phyloP scores from a whole-genome alignment of 2,329 filamentous ascomycete genomes.

The Trichothecium roseum region DNA sequence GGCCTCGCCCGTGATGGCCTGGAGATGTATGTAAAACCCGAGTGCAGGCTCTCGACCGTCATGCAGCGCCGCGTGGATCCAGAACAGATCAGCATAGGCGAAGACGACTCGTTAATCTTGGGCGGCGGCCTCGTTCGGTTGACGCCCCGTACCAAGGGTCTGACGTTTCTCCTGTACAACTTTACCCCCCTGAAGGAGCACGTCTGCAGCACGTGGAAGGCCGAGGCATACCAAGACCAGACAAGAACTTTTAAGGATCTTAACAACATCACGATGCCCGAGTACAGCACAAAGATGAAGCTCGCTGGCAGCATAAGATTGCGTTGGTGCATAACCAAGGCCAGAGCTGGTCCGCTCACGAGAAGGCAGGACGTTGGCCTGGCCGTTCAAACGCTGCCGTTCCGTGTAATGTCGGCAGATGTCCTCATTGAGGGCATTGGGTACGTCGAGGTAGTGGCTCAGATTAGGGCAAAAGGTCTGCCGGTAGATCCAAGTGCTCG shows the following conservation, averaged over 20 bases:
- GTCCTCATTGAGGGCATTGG: conserved; percentile 86
- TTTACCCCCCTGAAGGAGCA: conserved; percentile 76
- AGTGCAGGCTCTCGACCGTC: conserved; percentile 56
- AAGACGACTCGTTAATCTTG: conserved; percentile 70
- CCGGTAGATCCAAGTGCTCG: conserved; percentile 5
- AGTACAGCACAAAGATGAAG: conserved; percentile 44
- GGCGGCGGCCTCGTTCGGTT: conserved; percentile 76
- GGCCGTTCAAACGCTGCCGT: conserved; percentile 62
- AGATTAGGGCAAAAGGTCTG: conserved; percentile 54
- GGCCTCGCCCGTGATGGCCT: conserved; percentile 69
- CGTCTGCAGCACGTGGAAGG: conserved; percentile 70
- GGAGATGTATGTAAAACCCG: conserved; percentile 57
- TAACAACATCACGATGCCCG: conserved; percentile 51
- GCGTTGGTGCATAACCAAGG: conserved; percentile 72
- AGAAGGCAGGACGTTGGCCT: conserved; percentile 50
- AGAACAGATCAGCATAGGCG: conserved; percentile 54
- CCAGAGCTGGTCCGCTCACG: conserved; percentile 64
- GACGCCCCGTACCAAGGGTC: conserved; percentile 54
- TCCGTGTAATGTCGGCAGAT: conserved; percentile 69
- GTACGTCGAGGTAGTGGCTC: conserved; percentile 81
- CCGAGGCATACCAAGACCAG: conserved; percentile 60
- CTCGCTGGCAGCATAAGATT: conserved; percentile 69
- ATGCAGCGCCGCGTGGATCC: conserved; percentile 72
- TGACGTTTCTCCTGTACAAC: conserved; percentile 68
- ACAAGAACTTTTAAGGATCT: conserved; percentile 45